A percentile compares a stretch with the other conserved stretches of the same genome.
Conservation (phyloP, 2,329 filamentous ascomycete species). For the Malbranchea cinnamomea region DNA sequence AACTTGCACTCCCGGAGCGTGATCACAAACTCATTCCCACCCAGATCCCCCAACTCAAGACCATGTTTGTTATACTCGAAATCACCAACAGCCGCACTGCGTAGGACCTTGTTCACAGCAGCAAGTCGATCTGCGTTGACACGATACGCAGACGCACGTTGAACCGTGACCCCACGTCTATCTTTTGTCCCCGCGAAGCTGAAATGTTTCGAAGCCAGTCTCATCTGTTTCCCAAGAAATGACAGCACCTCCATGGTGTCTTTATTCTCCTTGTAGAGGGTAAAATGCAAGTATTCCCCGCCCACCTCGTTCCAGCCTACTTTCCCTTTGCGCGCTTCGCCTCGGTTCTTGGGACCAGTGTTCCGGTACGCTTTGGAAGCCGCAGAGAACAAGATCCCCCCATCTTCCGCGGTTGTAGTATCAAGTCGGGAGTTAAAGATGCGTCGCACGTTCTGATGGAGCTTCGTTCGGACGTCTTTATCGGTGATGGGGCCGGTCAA, state of each 20-base stretch:
- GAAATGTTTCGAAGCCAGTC: constrained; percentile 52
- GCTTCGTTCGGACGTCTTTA: constrained; percentile 45
- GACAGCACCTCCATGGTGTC: constrained; percentile 86
- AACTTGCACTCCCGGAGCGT: constrained; percentile 75
- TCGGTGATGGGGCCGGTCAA: constrained; percentile 41
- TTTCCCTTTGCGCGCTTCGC: constrained; percentile 24
- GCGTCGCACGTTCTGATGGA: constrained; percentile 55
- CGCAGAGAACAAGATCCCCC: constrained; percentile 44
- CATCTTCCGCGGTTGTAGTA: constrained; percentile 58
- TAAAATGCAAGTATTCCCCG: constrained; percentile 81
- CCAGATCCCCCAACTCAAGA: constrained; percentile 68
- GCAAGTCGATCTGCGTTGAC: constrained; percentile 49
- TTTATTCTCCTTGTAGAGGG: constrained; percentile 90
- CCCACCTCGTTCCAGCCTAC: constrained; percentile 49
- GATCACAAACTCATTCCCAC: constrained; percentile 85
- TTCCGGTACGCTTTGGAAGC: constrained; percentile 9
- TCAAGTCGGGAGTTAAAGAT: constrained; percentile 69
- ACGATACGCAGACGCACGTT: constrained; percentile 57
- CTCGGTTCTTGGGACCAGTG: constrained; percentile 15
- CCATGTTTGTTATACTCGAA: constrained; percentile 60
- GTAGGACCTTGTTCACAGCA: constrained; percentile 44
- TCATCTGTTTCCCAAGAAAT: constrained; percentile 59
- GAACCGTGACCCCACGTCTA: constrained; percentile 69
- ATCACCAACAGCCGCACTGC: constrained; percentile 56
- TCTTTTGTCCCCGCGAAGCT: constrained; percentile 86